Conservation (phyloP, 2,329 filamentous ascomycete species). For the Pseudonectria foliicola region DNA sequence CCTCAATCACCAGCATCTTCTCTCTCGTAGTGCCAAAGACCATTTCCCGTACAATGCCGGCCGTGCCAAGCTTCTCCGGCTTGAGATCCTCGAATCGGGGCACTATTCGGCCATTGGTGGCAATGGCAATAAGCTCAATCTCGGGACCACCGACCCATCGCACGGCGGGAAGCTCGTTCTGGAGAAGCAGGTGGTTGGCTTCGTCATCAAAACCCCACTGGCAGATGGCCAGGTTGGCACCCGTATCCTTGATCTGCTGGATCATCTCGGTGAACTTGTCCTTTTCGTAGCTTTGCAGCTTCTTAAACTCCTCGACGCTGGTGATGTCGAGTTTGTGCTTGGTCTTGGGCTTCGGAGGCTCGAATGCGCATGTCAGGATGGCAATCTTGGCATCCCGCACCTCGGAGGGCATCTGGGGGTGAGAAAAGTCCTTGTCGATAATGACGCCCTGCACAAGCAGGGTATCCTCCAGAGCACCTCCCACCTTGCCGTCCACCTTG, state of each 20-base stretch:
- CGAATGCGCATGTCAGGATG: conserved; percentile 95
- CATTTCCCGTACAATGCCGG: conserved; percentile 89
- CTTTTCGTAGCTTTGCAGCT: conserved; percentile 89
- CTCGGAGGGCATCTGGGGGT: conserved; percentile 97
- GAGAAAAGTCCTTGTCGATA: conserved; percentile 98
- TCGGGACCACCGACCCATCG: conserved; percentile 97
- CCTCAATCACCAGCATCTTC: conserved; percentile 99
- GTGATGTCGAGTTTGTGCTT: conserved; percentile 99
- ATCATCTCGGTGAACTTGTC: conserved; percentile 99
- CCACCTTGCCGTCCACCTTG: conserved; percentile 98
- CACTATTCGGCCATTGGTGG: conserved; percentile 95
- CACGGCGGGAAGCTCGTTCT: conserved; percentile 92
- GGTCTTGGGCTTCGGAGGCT: conserved; percentile 98
- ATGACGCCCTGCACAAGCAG: conserved; percentile 96
- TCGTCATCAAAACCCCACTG: conserved; percentile 99
- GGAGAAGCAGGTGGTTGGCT: conserved; percentile 92
- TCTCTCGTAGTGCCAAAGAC: conserved; percentile 94
- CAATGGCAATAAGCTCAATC: conserved; percentile 97
- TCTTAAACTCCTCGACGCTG: conserved; percentile 96
- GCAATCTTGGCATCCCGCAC: conserved; percentile 94
- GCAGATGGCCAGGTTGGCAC: conserved; percentile 95
- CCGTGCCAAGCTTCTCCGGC: conserved; percentile 81
- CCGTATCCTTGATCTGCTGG: conserved; percentile 92
- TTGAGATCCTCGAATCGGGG: conserved; percentile 94
- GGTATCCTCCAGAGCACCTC: conserved; percentile 86